A percentile compares a stretch with the other conserved stretches of the same genome.
phyloP scores from a whole-genome alignment of 202 grass and related monocot species.

The Schoenoplectus triqueter region DNA sequence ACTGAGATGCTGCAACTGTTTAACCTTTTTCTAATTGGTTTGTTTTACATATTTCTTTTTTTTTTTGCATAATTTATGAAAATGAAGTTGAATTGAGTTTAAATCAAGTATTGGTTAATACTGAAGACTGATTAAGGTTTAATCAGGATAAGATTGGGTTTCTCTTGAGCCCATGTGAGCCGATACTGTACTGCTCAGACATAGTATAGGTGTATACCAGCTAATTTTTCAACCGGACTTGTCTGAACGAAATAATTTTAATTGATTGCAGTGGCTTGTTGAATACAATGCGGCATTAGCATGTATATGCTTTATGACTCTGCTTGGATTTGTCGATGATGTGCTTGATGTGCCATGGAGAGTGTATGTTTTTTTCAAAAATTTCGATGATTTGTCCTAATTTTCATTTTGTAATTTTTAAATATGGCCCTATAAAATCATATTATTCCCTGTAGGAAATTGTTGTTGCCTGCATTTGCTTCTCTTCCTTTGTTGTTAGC shows the following conservation, averaged over 20 bases:
- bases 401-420: slow-evolving; percentile 11
- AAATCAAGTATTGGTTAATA: too few species aligned
- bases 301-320: slow-evolving; percentile 98
- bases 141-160: too few species aligned
- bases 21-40: background rate
- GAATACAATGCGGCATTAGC: slow-evolving; percentile 96
- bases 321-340: slow-evolving; percentile 99
- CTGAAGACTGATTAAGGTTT: too few species aligned
- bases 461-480: slow-evolving; percentile 75
- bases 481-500: slow-evolving; percentile 93
- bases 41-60: background rate
- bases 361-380: slow-evolving; percentile 68
- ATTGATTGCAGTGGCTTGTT: slow-evolving; percentile 91
- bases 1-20: background rate
- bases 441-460: slow-evolving; percentile 62
- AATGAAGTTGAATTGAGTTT: background rate
- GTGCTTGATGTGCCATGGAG: slow-evolving; percentile 99
- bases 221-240: background rate
- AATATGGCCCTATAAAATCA: slow-evolving; percentile 12
- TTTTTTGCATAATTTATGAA: too few species aligned
- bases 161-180: too few species aligned
- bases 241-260: slow-evolving; percentile 15
- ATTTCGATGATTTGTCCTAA: background rate
- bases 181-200: background rate
- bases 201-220: background rate